Evolutionary conservation across 352 stramenopile genomes (phyloP).

Genomic region (Phytophthora gonapodyides): DNA sequence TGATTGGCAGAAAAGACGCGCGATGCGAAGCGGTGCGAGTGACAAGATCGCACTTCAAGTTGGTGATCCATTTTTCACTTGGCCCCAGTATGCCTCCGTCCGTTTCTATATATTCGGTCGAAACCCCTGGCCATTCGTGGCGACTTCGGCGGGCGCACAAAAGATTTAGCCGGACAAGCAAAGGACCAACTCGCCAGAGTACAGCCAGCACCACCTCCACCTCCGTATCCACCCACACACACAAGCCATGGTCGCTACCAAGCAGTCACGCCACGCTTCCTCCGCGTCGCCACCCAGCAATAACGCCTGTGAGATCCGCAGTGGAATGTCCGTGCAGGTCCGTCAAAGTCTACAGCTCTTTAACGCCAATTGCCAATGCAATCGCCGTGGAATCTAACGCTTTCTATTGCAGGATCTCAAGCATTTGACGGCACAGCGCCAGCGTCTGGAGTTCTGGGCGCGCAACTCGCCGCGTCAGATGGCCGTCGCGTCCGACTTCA

Average conservation of each 20-base stretch:
- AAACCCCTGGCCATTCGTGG: conserved; percentile 10
- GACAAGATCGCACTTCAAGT: conserved; percentile 28
- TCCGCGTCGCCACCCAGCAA: conserved; percentile 9
- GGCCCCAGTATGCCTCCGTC: conserved; percentile 21
- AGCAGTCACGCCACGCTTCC: conserved; percentile 32
- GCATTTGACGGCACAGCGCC: conserved; percentile 78
- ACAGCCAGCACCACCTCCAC: conserved; percentile 1
- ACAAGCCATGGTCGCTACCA: conserved; percentile 44
- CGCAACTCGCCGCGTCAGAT: conserved; percentile 55
- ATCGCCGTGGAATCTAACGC: conserved; percentile 1
- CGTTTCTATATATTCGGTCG: conserved; percentile 19
- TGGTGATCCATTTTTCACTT: conserved; percentile 20
- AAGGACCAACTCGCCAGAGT: background rate
- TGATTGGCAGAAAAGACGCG: conserved; percentile 22
- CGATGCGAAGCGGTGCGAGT: conserved; percentile 20
- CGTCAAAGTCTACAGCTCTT: background rate
- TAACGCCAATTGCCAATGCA: background rate
- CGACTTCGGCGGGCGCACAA: conserved; percentile 14
- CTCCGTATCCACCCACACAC: background rate
- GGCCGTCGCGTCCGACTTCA: conserved; percentile 30
- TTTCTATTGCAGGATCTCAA: conserved; percentile 62
- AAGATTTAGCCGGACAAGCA: conserved; percentile 22
- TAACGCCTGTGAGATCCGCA: conserved; percentile 70
- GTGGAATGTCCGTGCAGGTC: conserved; percentile 85
- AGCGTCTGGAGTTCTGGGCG: conserved; percentile 72